phyloP scores from a whole-genome alignment of 1,284 basidiomycete genomes.

The Boletellus deceptivus region DNA sequence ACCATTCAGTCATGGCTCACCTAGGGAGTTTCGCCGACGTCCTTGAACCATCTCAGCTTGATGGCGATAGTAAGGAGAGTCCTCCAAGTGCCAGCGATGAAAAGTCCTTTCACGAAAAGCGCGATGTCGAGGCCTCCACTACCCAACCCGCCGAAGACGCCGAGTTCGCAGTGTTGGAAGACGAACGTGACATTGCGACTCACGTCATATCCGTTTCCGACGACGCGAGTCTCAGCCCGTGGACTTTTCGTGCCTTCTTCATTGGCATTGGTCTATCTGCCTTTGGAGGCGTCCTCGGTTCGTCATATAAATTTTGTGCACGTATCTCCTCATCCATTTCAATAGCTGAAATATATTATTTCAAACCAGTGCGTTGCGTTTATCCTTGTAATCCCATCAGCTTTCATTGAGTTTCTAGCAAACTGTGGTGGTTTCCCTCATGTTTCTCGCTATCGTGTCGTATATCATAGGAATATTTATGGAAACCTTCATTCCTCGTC shows the following conservation, averaged over 20 bases:
- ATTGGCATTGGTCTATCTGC: constrained; percentile 58
- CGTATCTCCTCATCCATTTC: background rate
- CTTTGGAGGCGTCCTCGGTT: constrained; percentile 54
- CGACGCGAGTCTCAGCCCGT: constrained; percentile 52
- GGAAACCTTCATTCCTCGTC: constrained; percentile 46
- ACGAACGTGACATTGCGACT: constrained; percentile 48
- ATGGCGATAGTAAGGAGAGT: constrained; percentile 4
- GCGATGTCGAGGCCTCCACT: constrained; percentile 35
- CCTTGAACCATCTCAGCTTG: background rate
- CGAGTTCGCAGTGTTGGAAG: constrained; percentile 34
- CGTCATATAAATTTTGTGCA: constrained; percentile 1
- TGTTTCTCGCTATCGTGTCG: constrained; percentile 51
- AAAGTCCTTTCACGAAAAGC: constrained; percentile 31
- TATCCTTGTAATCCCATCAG: background rate
- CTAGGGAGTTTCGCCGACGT: constrained; percentile 4
- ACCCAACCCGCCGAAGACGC: constrained; percentile 15
- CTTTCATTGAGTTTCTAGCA: constrained; percentile 28
- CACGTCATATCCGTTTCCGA: constrained; percentile 54
- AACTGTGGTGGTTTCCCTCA: constrained; percentile 49
- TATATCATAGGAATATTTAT: constrained; percentile 41
- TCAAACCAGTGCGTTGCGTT: constrained; percentile 45
- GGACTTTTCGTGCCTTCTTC: constrained; percentile 57
- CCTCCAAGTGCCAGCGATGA: constrained; percentile 25
- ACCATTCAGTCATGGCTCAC: constrained; percentile 15
- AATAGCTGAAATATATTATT: constrained; percentile 55